phyloP scores from a whole-genome alignment of 129 eudicot genomes.

The Arctium lappa region DNA sequence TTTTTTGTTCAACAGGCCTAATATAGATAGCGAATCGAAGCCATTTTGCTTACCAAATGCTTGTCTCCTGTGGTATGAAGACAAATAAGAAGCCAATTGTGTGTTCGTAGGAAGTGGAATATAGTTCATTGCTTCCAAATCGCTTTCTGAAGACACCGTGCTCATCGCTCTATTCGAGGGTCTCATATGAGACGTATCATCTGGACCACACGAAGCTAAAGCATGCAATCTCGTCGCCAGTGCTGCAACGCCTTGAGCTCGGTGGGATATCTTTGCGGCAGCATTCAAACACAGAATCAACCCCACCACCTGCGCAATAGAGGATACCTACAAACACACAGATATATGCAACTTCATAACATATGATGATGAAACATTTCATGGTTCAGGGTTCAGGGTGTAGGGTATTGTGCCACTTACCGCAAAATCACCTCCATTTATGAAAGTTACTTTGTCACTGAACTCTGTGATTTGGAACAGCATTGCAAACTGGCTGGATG shows the following conservation, averaged over 20 bases:
- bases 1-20: no score
- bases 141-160: conserved; percentile 59
- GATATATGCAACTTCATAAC: background rate
- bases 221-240: conserved; percentile 85
- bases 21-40: no score
- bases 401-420: conserved; percentile 43
- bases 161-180: conserved; percentile 25
- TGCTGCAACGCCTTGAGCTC: conserved; percentile 79
- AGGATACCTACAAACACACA: conserved; percentile 48
- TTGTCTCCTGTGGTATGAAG: conserved; percentile 75
- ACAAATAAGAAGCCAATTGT: conserved; percentile 53
- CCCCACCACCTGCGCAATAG: conserved; percentile 73
- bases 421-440: conserved; percentile 81
- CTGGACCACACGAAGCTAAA: conserved; percentile 53
- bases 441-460: conserved; percentile 49
- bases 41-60: conserved; percentile 56
- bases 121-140: conserved; percentile 65
- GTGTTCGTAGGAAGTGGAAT: conserved; percentile 39
- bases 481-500: conserved; percentile 64
- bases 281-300: conserved; percentile 77
- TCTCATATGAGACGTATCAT: conserved; percentile 43
- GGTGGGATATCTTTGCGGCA: conserved; percentile 82
- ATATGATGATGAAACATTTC: background rate
- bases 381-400: background rate
- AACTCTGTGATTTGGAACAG: conserved; percentile 59